Base-by-base conservation (phyloP, 306 rosid species). In the Glycine tomentella region DNA sequence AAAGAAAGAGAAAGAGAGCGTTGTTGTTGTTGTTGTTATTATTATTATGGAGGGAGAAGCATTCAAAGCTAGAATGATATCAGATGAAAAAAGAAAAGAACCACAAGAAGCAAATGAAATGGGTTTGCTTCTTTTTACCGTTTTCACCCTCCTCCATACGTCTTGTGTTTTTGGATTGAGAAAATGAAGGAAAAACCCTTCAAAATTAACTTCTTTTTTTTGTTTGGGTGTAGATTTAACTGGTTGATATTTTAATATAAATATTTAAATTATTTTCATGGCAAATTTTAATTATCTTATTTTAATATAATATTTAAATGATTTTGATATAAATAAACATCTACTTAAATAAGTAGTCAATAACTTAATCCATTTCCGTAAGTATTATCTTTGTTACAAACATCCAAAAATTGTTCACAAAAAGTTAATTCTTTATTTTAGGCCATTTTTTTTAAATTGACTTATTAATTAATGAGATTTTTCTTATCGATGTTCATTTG, bases 51-150 rank as follows among this genome's bases (percentile, higher is more conserved):
- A 80, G 84, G 81, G 84, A 85, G 90, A 85, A 80, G 73, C 58
- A 87, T 84, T 87, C 90, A 87, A 87, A 84, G 90, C 17, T 73
- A 0, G 25, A 83, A 77, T 72, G 64, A 36, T 36, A 67, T 25
- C 31, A 25, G 53, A 52, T 34, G 16, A 11, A 57, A 42, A 62
- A 25, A 2, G 31, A 25, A 13, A 34, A 36, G 5, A 36, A 63
- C 0, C 31, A 25, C 31, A 25, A 25, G 1, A 25, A 44, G 16
- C 15, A 62, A 66, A 40, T 16, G 44, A 4, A 4, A 38, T 38
- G 50, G 17, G 38, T 80, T 67, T 31, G 34, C 34, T 70, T 25
- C 25, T 53, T 77, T 55, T 58, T 70, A 58, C 72, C n/a, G 66
- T 80, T 70, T 76, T 72, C 66, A 20, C 73, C 46, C 64, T 83